Base-by-base conservation (phyloP, 192 early-diverging fungal species). In the Backusella circina region DNA sequence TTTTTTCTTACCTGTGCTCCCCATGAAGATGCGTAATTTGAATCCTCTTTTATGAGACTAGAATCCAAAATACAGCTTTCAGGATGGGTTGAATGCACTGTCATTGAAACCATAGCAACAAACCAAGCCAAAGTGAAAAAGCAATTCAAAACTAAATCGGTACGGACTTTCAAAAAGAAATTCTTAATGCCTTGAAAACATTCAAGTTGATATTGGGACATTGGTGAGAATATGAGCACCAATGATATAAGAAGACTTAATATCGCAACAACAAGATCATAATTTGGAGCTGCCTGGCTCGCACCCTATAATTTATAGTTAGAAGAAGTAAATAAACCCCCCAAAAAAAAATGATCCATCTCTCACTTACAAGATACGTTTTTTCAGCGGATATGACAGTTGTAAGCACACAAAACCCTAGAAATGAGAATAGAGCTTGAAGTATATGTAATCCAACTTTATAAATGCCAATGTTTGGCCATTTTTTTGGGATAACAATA, bases 91-190 rank as follows among this genome's bases (percentile, higher is more conserved):
- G 69, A 12, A 70, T 70, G 41, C 1, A 41, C 41, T 10, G 69
- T 70, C 37, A 70, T 70, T 7, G 69, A 23, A 70, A 70, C 18
- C 69, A 70, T 70, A 26, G 69, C 69, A 6, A 26, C 30, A 31
- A 70, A 70, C 69, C 69, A 70, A 26, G 38, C 41, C 38, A 70
- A 47, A 13, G 41, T 32, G 2, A 70, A 70, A 26, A 70, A 44
- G 15, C 37, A 31, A 31, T 38, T 47, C 7, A 70, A 47, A 31
- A 70, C 39, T 1, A 70, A 13, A 15, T 35, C 41, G n/a, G 41
- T 70, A 30, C 69, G 37, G 16, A 30, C 13, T 70, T 38, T 39
- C n/a, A 70, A 16, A 47, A 70, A 70, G 13, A 70, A 70, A 15
- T 70, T 16, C 30, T 41, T 41, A 13, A 70, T 15, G 6, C 54